Conservation (phyloP, 306 rosid genomes). For the Herpetospermum pedunculosum region DNA sequence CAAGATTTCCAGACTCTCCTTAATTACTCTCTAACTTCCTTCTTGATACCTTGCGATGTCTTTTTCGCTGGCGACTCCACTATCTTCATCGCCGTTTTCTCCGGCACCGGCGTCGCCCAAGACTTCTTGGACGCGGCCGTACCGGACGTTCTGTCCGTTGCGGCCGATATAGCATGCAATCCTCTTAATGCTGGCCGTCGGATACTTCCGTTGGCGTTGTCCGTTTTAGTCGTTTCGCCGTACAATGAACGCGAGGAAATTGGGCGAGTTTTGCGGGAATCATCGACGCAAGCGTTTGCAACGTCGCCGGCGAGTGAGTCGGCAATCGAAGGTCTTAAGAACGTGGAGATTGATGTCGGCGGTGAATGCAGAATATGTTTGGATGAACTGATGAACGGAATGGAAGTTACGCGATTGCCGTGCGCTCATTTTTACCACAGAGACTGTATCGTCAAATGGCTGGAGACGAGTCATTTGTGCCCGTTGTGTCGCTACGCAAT, state of each 20-base stretch:
- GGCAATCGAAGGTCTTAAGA: slow-evolving; percentile 13
- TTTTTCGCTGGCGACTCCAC: neutral
- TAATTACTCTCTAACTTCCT: slow-evolving; percentile 6
- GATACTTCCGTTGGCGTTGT: slow-evolving; percentile 9
- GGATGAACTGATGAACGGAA: slow-evolving; percentile 19
- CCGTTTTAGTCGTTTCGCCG: slow-evolving; percentile 18
- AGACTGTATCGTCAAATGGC: slow-evolving; percentile 24
- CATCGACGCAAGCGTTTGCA: slow-evolving; percentile 3
- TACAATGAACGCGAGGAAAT: slow-evolving; percentile 17
- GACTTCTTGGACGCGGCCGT: slow-evolving; percentile 13
- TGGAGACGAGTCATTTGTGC: slow-evolving; percentile 18
- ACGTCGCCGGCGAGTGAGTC: slow-evolving; percentile 15
- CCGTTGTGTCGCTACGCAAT: slow-evolving; percentile 23
- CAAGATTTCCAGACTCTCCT: neutral
- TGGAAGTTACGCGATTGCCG: slow-evolving; percentile 19
- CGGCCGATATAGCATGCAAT: neutral
- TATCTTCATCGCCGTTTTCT: slow-evolving; percentile 8
- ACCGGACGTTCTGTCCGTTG: slow-evolving; percentile 7
- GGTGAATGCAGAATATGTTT: slow-evolving; percentile 22
- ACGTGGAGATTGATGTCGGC: slow-evolving; percentile 9
- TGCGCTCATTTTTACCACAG: slow-evolving; percentile 25
- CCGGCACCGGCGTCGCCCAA: slow-evolving; percentile 13
- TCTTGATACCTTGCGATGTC: slow-evolving; percentile 16
- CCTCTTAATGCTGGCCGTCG: neutral
- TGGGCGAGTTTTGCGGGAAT: slow-evolving; percentile 15